These are phyloP conservation scores for Citrullus colocynthis DNA, from an alignment of 306 rosid genomes.

Conservation along the genomic window DNA sequence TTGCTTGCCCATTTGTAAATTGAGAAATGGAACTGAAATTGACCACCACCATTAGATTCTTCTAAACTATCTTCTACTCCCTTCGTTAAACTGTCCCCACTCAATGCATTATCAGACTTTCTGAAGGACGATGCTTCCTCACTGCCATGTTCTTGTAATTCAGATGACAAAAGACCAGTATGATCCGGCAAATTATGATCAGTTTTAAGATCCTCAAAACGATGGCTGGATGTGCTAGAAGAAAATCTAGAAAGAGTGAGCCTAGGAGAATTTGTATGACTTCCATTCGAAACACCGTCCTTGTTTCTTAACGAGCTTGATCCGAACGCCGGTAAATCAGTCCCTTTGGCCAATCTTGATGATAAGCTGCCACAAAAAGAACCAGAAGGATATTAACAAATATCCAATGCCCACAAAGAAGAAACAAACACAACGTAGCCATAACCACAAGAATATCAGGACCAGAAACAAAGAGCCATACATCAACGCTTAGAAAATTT, in stretches of 20 bases:
- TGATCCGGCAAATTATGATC: slow-evolving; percentile 18
- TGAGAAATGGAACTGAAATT: slow-evolving; percentile 81
- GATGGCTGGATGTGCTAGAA: slow-evolving; percentile 28
- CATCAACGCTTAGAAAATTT: background rate
- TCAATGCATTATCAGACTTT: slow-evolving; percentile 22
- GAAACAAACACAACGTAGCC: background rate
- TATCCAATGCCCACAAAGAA: background rate
- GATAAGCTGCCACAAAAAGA: slow-evolving; percentile 48
- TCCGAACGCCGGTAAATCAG: slow-evolving; percentile 48
- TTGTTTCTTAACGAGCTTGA: slow-evolving; percentile 21
- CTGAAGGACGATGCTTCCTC: slow-evolving; percentile 15
- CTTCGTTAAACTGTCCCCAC: slow-evolving; percentile 23
- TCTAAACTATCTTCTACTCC: slow-evolving; percentile 21
- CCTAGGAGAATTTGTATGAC: slow-evolving; percentile 26
- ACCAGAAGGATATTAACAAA: background rate
- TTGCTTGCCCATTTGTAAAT: slow-evolving; percentile 94
- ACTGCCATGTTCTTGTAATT: slow-evolving; percentile 13
- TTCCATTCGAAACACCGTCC: slow-evolving; percentile 25
- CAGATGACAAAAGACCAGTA: slow-evolving; percentile 25
- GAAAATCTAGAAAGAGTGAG: slow-evolving; percentile 43
- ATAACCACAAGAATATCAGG: background rate
- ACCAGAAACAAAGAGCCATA: background rate
- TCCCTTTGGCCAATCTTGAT: slow-evolving; percentile 30
- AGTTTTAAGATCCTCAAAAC: slow-evolving; percentile 22
- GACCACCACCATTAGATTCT: slow-evolving; percentile 22